Evolutionary conservation across 169 alveolate species (phyloP).

Genomic region (Cryptosporidium baileyi): DNA sequence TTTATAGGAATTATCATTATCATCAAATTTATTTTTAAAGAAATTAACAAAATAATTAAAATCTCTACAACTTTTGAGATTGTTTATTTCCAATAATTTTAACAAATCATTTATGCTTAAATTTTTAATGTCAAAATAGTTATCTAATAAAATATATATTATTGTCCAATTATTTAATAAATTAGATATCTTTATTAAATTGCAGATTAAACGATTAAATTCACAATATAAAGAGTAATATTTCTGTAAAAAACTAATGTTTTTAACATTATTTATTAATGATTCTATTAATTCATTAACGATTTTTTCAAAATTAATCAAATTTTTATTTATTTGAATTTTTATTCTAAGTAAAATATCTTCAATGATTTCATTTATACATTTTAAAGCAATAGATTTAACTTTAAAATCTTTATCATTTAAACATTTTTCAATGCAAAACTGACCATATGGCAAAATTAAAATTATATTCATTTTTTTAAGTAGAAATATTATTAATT

Average conservation of each 20-base stretch:
- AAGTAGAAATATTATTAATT: not conserved
- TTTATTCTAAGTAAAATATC: not conserved
- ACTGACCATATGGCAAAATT: conserved; percentile 50
- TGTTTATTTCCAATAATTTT: not conserved
- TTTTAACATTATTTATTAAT: not conserved
- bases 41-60: not conserved
- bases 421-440: conserved; percentile 54
- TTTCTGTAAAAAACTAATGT: not conserved
- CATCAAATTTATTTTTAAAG: not conserved
- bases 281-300: conserved; percentile 1
- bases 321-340: not conserved
- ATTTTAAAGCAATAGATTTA: not conserved
- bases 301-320: not conserved
- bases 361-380: not conserved
- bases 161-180: conserved; percentile 27
- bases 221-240: conserved; percentile 1
- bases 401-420: conserved; percentile 12
- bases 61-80: not conserved
- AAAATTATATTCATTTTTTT: not conserved
- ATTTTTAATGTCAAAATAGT: not conserved
- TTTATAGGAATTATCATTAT: not conserved
- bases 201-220: not conserved
- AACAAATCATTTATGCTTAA: not conserved
- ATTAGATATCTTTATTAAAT: not conserved
- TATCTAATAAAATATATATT: not conserved